Conservation (phyloP, 1,139 yeast species). For the Blastobotrys buckinghamii region DNA sequence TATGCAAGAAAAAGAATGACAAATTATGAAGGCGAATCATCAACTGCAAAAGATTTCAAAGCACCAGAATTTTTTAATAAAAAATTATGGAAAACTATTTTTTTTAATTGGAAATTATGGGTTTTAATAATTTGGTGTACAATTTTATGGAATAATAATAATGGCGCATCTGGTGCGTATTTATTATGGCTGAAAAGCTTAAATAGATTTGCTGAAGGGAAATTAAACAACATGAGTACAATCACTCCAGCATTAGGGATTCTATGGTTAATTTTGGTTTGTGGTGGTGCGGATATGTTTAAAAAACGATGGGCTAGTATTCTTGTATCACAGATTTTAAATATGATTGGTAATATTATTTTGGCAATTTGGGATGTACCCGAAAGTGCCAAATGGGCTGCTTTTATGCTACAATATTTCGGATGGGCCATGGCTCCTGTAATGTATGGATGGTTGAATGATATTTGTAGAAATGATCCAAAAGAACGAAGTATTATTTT, state of each 20-base stretch:
- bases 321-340: slow-evolving; percentile 38
- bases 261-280: slow-evolving; percentile 36
- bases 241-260: slow-evolving; percentile 44
- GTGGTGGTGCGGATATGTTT: slow-evolving; percentile 46
- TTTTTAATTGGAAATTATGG: slow-evolving; percentile 36
- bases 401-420: slow-evolving; percentile 38
- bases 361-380: slow-evolving; percentile 44
- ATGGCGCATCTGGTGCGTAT: slow-evolving; percentile 41
- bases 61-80: slow-evolving; percentile 28
- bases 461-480: slow-evolving; percentile 34
- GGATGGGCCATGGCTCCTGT: slow-evolving; percentile 35
- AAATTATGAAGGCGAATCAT: slow-evolving; percentile 43
- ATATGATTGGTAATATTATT: slow-evolving; percentile 40
- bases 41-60: slow-evolving; percentile 37
- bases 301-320: slow-evolving; percentile 32
- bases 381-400: slow-evolving; percentile 44
- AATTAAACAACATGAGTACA: slow-evolving; percentile 43
- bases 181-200: slow-evolving; percentile 27
- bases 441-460: slow-evolving; percentile 37
- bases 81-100: slow-evolving; percentile 29
- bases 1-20: slow-evolving; percentile 34
- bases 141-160: slow-evolving; percentile 35
- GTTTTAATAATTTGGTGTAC: slow-evolving; percentile 36
- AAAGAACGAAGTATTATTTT: slow-evolving; percentile 39
- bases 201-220: slow-evolving; percentile 35